Percentiles rank a stretch among this genome's conserved stretches.
phyloP scores from a whole-genome alignment of 1,139 yeast genomes.

The Kodamaea sp. region DNA sequence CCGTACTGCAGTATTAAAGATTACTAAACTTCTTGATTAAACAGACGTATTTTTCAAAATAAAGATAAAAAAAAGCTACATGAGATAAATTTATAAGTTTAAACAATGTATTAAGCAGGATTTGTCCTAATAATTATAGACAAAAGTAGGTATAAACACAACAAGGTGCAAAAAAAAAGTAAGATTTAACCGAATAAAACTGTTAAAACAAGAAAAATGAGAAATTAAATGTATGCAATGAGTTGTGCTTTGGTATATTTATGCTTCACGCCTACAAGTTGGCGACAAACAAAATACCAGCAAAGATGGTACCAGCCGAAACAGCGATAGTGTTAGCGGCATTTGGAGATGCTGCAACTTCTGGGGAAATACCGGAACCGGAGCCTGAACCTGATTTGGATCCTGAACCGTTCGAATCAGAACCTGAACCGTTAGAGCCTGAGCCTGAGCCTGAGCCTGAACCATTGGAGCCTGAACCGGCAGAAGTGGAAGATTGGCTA shows the following conservation, averaged over 20 bases:
- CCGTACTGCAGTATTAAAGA: too few relatives aligned
- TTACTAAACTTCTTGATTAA: too few relatives aligned
- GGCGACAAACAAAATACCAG: constrained; percentile 18
- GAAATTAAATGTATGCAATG: not conserved
- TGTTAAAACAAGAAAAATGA: too few relatives aligned
- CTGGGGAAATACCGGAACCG: constrained; percentile 7
- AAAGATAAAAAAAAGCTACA: too few relatives aligned
- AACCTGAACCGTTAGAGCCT: constrained; percentile 1
- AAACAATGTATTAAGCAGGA: too few relatives aligned
- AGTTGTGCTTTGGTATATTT: constrained; percentile 2
- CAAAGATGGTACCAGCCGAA: constrained; percentile 20
- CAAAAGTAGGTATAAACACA: too few relatives aligned
- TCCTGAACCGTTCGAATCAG: constrained; percentile 30
- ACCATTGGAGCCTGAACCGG: constrained; percentile 5
- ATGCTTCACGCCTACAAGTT: constrained; percentile 7
- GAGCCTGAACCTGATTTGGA: constrained; percentile 19
- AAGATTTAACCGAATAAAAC: too few relatives aligned
- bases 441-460: constrained; percentile 10
- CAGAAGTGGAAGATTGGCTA: constrained; percentile 6
- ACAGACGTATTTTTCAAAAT: too few relatives aligned
- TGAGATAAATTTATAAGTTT: too few relatives aligned
- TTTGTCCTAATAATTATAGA: too few relatives aligned
- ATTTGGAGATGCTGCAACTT: constrained; percentile 15
- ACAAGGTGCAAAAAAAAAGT: too few relatives aligned
- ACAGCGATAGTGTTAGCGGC: constrained; percentile 16